Base-by-base conservation (phyloP, 2,329 filamentous ascomycete species). In the Aspergillus carbonarius region DNA sequence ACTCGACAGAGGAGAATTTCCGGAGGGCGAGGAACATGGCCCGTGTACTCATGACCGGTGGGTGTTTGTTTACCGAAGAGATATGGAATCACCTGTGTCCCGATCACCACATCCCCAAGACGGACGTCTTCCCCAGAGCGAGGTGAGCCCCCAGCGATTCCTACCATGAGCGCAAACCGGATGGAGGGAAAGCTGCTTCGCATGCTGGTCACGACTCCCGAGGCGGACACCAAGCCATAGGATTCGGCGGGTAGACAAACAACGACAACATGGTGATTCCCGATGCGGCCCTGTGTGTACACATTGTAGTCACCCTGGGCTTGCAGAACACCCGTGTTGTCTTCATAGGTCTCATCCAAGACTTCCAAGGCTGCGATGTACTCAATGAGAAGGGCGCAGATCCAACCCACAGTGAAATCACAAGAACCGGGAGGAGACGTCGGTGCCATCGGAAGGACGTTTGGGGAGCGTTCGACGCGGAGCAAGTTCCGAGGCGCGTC, bases 101-200 rank as follows among this genome's bases (percentile, higher is more conserved):
- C 60, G 6, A 70, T 54, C 8, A 69, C 67, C 12, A 70, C 58
- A 39, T 70, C 65, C 18, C 67, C 67, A 10, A 70, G 55, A 2
- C 63, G 61, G 40, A 69, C 44, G 57, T 68, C 63, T 1, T 37
- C 13, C 18, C 25, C 17, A n/a, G 53, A 23, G 54, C 47, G 51
- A 1, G 65, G 67, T 2, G 63, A 59, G 10, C 65, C 67, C 4
- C 67, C 65, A 5, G 59, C 67, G 30, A 68, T 66, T 10, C 65
- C 67, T 0, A 66, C 60, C 57, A 69, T 57, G 18, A 69, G 34
- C 17, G 58, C 42, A 6, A 62, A 17, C 4, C 53, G 60, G 15
- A 69, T 50, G 4, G 47, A 42, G 5, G 63, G 39, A 37, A 69
- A 71, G 13, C 55, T 64, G 18, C 25, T 55, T 2, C 23, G 51